These are phyloP conservation scores for Immersiella caudata DNA, from an alignment of 495 filamentous ascomycete species.

Conservation along the genomic window DNA sequence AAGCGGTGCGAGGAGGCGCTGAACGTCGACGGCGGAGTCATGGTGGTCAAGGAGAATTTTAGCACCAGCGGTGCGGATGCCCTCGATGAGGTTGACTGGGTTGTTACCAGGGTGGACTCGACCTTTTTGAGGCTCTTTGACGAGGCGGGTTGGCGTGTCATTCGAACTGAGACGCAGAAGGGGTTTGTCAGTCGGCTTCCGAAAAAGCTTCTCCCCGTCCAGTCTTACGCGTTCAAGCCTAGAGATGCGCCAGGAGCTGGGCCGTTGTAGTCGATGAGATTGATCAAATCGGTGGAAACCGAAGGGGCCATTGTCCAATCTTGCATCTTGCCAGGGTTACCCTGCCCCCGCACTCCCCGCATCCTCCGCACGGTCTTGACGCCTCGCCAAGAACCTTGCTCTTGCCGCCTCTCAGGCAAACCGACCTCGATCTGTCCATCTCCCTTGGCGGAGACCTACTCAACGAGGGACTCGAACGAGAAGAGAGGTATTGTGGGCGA, in stretches of 20 bases:
- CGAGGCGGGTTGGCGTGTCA: constrained; percentile 1
- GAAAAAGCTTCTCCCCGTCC: constrained; percentile 3
- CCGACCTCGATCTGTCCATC: background rate
- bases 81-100: constrained; percentile 77
- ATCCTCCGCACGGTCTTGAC: background rate
- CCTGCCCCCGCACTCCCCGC: background rate
- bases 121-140: background rate
- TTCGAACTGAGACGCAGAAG: constrained; percentile 10
- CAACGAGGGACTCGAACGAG: background rate
- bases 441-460: background rate
- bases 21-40: constrained; percentile 43
- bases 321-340: background rate
- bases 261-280: background rate
- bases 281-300: background rate
- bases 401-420: background rate
- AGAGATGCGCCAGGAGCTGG: background rate
- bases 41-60: constrained; percentile 89
- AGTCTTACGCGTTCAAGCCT: constrained; percentile 3
- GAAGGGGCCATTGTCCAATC: background rate
- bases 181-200: background rate
- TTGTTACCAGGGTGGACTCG: constrained; percentile 61
- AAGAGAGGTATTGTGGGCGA: background rate
- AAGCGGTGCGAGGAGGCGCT: constrained; percentile 61
- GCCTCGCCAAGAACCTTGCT: background rate
- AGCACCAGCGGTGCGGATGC: constrained; percentile 65